Base-by-base conservation (phyloP, 768 basidiomycete genomes). In the Pisolithus albus region DNA sequence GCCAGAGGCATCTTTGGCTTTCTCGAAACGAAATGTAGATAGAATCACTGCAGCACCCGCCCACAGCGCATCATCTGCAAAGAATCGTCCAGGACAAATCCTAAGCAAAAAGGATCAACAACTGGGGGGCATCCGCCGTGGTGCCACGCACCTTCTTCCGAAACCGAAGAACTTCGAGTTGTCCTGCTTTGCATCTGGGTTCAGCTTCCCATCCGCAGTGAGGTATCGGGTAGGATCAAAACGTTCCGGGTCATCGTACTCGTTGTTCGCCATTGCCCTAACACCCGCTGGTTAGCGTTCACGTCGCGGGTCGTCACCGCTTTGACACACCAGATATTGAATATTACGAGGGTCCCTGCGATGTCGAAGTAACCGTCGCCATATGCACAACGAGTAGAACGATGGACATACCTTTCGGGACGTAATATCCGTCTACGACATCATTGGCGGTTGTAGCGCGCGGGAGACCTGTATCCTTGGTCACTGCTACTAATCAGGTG, bases 381-480 rank as follows among this genome's bases (percentile, higher is more conserved):
- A 4, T n/a, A 23, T 4, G 5, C 9, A 24, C 9, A 15, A 10
- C 16, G 26, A 26, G 26, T 26, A 26, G 9, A 2, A 10, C 7
- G 16, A 26, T 5, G 4, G 3, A 47, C 47, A 18, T n/a, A 60
- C 56, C 59, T 50, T 61, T 59, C 5, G 60, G 59, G 28, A 64
- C 59, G 19, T 47, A 52, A 38, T 59, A 59, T 30, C 59, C 56
- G 6, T 49, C 40, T 32, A 61, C 59, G 7, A 59, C 34, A n/a
- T 61, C 61, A 38, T 50, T 45, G 9, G 16, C 10, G 24, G 52
- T 55, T 21, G 59, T 56, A 28, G 58, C 54, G 10, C 59, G 64
- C 13, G 64, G 61, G 13, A 66, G 7, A 16, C 38, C 64, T 66
- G 54, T 41, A 9, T 2, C 7, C 26, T 13, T 16, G 45, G 19